Conservation (phyloP, 2,329 filamentous ascomycete species). For the Neonectria punicea region DNA sequence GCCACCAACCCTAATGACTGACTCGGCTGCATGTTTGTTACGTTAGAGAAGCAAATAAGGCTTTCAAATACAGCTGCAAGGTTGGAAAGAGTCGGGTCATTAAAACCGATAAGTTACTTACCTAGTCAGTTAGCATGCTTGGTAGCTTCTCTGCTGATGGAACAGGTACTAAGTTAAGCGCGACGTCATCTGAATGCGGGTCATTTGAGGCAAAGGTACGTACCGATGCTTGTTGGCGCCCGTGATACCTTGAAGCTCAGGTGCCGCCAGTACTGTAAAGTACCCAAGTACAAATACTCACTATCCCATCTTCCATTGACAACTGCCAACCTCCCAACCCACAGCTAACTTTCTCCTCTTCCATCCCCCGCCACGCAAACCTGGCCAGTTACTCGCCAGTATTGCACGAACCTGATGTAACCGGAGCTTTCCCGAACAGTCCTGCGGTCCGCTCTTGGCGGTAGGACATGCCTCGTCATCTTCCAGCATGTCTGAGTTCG, state of each 20-base stretch:
- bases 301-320: too few relatives aligned
- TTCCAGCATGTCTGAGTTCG: slow-evolving; percentile 41
- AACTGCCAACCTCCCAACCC: not conserved
- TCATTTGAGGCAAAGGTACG: not conserved
- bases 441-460: slow-evolving; percentile 9
- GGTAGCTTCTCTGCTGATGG: too few relatives aligned
- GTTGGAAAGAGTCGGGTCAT: too few relatives aligned
- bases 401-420: slow-evolving; percentile 19
- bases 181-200: slow-evolving; percentile 1
- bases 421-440: not conserved
- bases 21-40: too few relatives aligned
- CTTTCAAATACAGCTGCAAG: too few relatives aligned
- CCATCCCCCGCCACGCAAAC: not conserved
- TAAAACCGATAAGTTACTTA: too few relatives aligned
- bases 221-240: not conserved
- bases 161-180: not conserved
- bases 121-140: too few relatives aligned
- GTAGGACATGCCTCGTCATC: slow-evolving; percentile 24
- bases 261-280: too few relatives aligned
- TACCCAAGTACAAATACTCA: too few relatives aligned
- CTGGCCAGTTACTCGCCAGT: not conserved
- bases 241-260: not conserved
- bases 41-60: too few relatives aligned
- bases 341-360: not conserved
- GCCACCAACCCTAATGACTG: too few relatives aligned